Evolutionary conservation across 2,329 filamentous ascomycete species (phyloP).

Genomic region (Aureobasidium vineae): DNA sequence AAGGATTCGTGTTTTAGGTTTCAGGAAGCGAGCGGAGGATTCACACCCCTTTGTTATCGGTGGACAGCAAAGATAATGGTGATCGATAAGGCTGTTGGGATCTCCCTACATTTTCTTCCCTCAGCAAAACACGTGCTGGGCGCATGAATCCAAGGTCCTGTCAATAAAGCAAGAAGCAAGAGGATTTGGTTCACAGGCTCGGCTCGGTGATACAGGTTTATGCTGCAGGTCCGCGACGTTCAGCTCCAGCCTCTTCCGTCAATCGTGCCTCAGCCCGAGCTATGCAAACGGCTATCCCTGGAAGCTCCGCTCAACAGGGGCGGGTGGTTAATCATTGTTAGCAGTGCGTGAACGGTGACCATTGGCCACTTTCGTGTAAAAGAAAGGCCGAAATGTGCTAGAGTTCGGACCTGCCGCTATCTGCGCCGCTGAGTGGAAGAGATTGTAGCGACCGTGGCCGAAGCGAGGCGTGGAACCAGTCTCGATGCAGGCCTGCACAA

Average conservation of each 20-base stretch:
- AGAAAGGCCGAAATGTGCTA: not conserved
- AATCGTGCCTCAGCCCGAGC: not conserved
- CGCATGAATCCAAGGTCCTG: not conserved
- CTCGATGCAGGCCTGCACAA: not conserved
- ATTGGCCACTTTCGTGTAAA: not conserved
- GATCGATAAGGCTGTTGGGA: not conserved
- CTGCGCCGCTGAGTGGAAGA: not conserved
- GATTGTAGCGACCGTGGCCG: not conserved
- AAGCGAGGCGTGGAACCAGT: not conserved
- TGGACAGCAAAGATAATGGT: not conserved
- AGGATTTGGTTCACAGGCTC: not conserved
- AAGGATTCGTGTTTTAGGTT: slow-evolving; percentile 15
- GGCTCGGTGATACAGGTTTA: not conserved
- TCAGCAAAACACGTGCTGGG: not conserved
- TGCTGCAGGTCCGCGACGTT: slow-evolving; percentile 1
- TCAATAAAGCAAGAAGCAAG: slow-evolving; percentile 13
- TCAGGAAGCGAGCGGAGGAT: slow-evolving; percentile 15
- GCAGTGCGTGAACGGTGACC: not conserved
- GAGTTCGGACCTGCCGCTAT: not conserved
- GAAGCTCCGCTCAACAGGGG: slow-evolving; percentile 12
- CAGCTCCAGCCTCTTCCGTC: not conserved
- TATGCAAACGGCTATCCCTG: not conserved
- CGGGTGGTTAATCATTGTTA: not conserved
- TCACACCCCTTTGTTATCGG: not conserved
- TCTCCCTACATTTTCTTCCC: not conserved